Percentiles rank a stretch among this genome's conserved stretches.
Evolutionary conservation across 768 basidiomycete species (phyloP).

Genomic region (Xerocomellus amylosporus): DNA sequence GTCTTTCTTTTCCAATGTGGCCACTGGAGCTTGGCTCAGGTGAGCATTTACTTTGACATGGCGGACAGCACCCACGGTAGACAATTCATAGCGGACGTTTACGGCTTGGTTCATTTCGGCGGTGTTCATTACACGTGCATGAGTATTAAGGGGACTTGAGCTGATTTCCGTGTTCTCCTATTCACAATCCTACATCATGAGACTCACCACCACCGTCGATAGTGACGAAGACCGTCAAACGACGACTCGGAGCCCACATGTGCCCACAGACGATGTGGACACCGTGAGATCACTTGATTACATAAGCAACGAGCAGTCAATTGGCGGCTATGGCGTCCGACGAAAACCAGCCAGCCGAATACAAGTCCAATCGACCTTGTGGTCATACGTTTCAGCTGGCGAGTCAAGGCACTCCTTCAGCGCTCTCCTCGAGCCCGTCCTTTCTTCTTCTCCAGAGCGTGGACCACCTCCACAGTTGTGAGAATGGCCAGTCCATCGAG

Average conservation of each 20-base stretch:
- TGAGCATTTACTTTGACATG: background rate
- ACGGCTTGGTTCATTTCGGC: background rate
- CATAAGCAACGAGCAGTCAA: conserved; percentile 11
- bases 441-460: conserved; percentile 1
- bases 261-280: too few relatives aligned
- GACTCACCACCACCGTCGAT: background rate
- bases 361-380: too few relatives aligned
- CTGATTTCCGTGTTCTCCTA: background rate
- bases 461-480: background rate
- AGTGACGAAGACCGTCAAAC: background rate
- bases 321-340: background rate
- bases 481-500: conserved; percentile 43
- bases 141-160: background rate
- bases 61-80: background rate
- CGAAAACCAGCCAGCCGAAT: background rate
- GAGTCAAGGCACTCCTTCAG: background rate
- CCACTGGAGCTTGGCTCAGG: background rate
- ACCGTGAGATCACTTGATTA: background rate
- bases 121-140: background rate
- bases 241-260: too few relatives aligned
- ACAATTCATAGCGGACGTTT: background rate
- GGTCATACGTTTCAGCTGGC: conserved; percentile 1
- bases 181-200: too few relatives aligned
- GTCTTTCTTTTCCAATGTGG: background rate
- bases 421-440: too few relatives aligned